These are phyloP conservation scores for Leishmania aethiopica DNA, from an alignment of 208 protist species.

Conservation along the genomic window DNA sequence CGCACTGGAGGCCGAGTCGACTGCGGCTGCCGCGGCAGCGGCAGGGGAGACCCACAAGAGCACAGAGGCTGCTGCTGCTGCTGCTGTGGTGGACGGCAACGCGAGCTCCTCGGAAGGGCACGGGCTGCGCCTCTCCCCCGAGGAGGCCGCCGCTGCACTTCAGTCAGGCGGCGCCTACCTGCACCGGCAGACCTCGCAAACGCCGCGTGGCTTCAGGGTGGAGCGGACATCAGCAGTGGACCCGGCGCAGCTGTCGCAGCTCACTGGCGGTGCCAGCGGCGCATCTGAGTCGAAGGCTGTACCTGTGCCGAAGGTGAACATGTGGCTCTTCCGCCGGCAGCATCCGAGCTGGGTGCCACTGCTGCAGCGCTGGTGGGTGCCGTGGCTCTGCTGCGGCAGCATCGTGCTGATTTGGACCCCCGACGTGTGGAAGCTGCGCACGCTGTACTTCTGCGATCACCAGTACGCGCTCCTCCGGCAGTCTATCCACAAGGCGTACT, in stretches of 20 bases:
- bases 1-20: constrained; percentile 39
- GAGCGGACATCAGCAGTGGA: constrained; percentile 62
- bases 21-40: background rate
- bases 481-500: constrained; percentile 76
- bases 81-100: background rate
- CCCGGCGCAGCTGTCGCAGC: constrained; percentile 10
- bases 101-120: background rate
- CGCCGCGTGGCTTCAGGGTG: constrained; percentile 40
- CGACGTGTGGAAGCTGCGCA: constrained; percentile 86
- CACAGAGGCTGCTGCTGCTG: background rate
- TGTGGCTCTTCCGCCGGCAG: constrained; percentile 78
- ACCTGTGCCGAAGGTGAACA: constrained; percentile 42
- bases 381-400: constrained; percentile 55
- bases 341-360: constrained; percentile 78
- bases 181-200: constrained; percentile 37
- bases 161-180: constrained; percentile 36
- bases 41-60: background rate
- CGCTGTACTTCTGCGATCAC: constrained; percentile 69
- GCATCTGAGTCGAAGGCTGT: background rate
- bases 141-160: constrained; percentile 31
- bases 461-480: constrained; percentile 70
- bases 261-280: constrained; percentile 2
- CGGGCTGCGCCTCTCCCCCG: constrained; percentile 24
- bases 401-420: constrained; percentile 72
- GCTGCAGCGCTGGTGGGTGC: constrained; percentile 88